phyloP scores from a whole-genome alignment of 345 rosid genomes.

The Mercurialis annua region DNA sequence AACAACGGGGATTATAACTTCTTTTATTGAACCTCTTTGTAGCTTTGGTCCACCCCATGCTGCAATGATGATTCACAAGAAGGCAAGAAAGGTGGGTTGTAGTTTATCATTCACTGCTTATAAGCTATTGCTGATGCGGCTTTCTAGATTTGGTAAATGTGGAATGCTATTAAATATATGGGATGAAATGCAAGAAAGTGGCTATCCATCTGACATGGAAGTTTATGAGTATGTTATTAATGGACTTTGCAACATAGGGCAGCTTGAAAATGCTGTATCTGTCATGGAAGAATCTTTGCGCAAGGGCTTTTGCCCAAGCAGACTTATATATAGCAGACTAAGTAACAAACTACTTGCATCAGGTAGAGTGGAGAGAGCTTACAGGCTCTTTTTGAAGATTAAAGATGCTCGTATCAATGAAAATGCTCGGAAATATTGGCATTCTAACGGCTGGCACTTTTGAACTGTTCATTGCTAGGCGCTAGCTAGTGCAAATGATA shows the following conservation, averaged over 20 bases:
- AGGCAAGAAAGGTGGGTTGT: conserved; percentile 70
- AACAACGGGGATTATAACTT: conserved; percentile 56
- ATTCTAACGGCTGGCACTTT: conserved; percentile 90
- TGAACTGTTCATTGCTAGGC: conserved; percentile 26
- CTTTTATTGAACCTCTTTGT: conserved; percentile 65
- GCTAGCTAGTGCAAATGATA: conserved; percentile 1
- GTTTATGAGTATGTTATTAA: conserved; percentile 71
- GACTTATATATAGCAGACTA: conserved; percentile 66
- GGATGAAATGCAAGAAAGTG: conserved; percentile 84
- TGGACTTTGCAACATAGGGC: conserved; percentile 88
- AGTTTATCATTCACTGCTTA: conserved; percentile 58
- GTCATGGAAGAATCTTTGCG: conserved; percentile 82
- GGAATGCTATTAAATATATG: conserved; percentile 79
- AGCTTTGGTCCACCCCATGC: conserved; percentile 89
- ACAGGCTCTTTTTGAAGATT: conserved; percentile 66
- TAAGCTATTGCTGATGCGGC: conserved; percentile 72
- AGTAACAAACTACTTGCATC: conserved; percentile 69
- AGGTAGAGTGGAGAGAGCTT: conserved; percentile 67
- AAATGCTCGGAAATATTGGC: conserved; percentile 72
- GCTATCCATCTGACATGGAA: conserved; percentile 61
- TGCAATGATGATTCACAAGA: conserved; percentile 71
- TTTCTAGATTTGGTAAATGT: conserved; percentile 87
- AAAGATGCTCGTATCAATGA: conserved; percentile 64
- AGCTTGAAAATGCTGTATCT: conserved; percentile 79
- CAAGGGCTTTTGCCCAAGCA: conserved; percentile 82